Evolutionary conservation across 441 rosid species (phyloP).

Genomic region (Aleurites moluccanus): DNA sequence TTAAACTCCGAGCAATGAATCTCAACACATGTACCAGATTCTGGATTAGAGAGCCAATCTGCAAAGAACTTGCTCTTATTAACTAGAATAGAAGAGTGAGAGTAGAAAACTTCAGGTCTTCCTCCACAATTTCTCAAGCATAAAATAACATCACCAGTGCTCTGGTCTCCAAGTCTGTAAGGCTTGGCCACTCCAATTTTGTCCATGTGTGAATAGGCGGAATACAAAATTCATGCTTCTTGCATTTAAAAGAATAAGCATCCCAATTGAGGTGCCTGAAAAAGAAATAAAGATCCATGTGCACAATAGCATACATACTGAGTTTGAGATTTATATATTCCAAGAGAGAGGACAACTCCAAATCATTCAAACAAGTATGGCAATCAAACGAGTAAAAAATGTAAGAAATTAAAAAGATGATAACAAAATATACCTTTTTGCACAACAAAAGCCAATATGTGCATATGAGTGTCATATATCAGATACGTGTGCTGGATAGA

Average conservation of each 20-base stretch:
- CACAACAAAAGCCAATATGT: not conserved
- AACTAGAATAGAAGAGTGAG: conserved; percentile 37
- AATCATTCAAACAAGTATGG: conserved; percentile 3
- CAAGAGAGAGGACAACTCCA: conserved; percentile 5
- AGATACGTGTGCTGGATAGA: not conserved
- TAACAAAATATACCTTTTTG: not conserved
- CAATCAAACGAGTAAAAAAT: not conserved
- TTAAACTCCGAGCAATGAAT: conserved; percentile 37
- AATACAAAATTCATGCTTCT: conserved; percentile 40
- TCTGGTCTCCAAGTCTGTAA: conserved; percentile 39
- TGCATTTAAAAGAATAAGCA: conserved; percentile 22
- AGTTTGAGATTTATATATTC: not conserved
- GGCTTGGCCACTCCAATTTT: conserved; percentile 26
- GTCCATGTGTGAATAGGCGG: conserved; percentile 39
- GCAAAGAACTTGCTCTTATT: conserved; percentile 46
- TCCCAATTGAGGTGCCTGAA: conserved; percentile 12
- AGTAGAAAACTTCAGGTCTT: conserved; percentile 42
- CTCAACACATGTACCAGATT: conserved; percentile 30
- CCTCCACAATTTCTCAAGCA: conserved; percentile 42
- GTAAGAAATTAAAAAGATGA: not conserved
- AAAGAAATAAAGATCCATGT: conserved; percentile 7
- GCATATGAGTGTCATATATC: not conserved
- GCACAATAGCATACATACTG: not conserved
- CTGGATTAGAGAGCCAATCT: conserved; percentile 31
- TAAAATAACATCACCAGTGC: conserved; percentile 38